Evolutionary conservation across 148 eudicot species (phyloP).

Genomic region (Agrostemma githago): DNA sequence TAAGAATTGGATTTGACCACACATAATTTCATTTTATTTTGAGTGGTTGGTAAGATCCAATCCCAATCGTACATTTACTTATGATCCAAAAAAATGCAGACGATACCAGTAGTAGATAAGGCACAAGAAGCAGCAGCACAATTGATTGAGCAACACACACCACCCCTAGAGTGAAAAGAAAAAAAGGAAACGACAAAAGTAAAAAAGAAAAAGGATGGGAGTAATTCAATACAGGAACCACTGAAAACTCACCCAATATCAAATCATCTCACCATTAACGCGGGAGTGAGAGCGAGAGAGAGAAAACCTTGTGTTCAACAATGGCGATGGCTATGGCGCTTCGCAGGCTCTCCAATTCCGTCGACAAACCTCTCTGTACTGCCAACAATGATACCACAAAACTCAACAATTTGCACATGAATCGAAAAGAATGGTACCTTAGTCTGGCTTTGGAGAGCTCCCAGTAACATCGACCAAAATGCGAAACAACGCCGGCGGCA

Average conservation of each 20-base stretch:
- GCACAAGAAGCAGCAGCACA: neutral
- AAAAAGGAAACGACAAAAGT: conserved; percentile 16
- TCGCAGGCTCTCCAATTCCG: conserved; percentile 67
- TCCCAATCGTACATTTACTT: neutral
- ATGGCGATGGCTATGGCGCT: conserved; percentile 97
- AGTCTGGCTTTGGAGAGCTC: no score
- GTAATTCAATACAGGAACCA: conserved; percentile 32
- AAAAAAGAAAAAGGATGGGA: no score
- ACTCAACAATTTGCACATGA: no score
- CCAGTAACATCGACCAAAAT: no score
- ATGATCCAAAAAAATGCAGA: neutral
- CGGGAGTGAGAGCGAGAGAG: conserved; percentile 16
- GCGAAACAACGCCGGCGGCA: no score
- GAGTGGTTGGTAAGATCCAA: neutral
- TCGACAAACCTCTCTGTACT: conserved; percentile 53
- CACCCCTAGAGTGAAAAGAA: no score
- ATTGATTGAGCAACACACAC: neutral
- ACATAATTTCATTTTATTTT: no score
- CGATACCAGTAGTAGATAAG: neutral
- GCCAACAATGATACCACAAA: conserved; percentile 54
- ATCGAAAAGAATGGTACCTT: no score
- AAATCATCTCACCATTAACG: neutral
- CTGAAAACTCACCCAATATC: conserved; percentile 39
- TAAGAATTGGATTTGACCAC: no score
- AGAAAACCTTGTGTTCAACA: neutral